Evolutionary conservation across 768 basidiomycete genomes (phyloP).

Genomic region (Suillus variegatus): DNA sequence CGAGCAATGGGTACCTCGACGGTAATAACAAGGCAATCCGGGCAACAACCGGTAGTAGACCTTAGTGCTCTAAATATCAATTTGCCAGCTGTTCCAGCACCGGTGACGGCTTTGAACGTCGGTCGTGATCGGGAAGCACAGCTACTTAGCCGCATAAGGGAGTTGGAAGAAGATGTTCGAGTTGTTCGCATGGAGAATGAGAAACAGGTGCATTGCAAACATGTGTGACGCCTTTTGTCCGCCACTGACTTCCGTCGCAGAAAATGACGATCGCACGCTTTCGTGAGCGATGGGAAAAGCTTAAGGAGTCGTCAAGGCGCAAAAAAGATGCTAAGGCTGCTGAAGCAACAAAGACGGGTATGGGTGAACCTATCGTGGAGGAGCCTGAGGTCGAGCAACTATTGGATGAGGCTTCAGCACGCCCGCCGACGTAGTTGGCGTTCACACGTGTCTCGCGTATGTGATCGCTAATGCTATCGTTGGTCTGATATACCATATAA

Average conservation of each 20-base stretch:
- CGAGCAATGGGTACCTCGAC: constrained; percentile 74
- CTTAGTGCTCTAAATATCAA: constrained; percentile 60
- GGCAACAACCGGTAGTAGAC: constrained; percentile 45
- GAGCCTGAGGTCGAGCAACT: constrained; percentile 69
- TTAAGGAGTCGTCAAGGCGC: constrained; percentile 85
- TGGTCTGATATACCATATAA: constrained; percentile 14
- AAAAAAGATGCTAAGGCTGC: constrained; percentile 75
- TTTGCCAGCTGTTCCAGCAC: constrained; percentile 46
- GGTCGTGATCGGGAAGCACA: constrained; percentile 59
- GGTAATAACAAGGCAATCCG: constrained; percentile 47
- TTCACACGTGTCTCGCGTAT: not conserved
- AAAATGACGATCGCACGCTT: constrained; percentile 83
- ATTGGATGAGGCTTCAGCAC: constrained; percentile 31
- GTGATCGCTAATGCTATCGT: constrained; percentile 8
- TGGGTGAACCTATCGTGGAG: constrained; percentile 70
- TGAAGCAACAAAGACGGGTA: constrained; percentile 42
- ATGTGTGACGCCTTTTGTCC: constrained; percentile 12
- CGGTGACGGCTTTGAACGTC: constrained; percentile 51
- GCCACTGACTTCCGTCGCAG: constrained; percentile 39
- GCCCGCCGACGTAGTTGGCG: constrained; percentile 4
- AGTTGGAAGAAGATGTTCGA: constrained; percentile 80
- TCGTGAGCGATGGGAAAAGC: constrained; percentile 85
- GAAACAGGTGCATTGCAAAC: constrained; percentile 61
- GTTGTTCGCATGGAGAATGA: constrained; percentile 69
- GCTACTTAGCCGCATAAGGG: constrained; percentile 55